Conservation (phyloP, 192 early-diverging fungal genomes). For the Coemansia sp. region DNA sequence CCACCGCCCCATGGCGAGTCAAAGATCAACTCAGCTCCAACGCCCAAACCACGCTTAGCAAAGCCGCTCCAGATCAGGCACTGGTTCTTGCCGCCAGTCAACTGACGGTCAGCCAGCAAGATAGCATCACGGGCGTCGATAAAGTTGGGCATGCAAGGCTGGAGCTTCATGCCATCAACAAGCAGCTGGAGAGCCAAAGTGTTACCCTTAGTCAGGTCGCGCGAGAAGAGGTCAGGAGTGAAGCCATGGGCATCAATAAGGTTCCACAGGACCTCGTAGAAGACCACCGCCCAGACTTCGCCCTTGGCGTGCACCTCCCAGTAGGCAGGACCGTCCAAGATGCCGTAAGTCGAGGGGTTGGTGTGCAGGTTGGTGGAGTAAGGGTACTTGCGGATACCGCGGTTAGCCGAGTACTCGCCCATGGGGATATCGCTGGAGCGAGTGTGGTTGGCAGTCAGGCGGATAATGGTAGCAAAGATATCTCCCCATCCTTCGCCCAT, state of each 20-base stretch:
- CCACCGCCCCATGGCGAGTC: slow-evolving; percentile 66
- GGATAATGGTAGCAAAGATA: slow-evolving; percentile 82
- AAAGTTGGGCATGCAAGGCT: slow-evolving; percentile 71
- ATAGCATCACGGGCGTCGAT: slow-evolving; percentile 68
- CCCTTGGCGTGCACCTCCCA: slow-evolving; percentile 65
- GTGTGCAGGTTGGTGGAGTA: slow-evolving; percentile 44
- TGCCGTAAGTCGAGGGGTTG: slow-evolving; percentile 49
- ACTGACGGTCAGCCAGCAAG: slow-evolving; percentile 59
- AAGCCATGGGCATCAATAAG: slow-evolving; percentile 53
- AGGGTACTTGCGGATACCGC: slow-evolving; percentile 55
- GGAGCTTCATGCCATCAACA: slow-evolving; percentile 63
- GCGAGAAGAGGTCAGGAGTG: slow-evolving; percentile 17
- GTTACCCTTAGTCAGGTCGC: slow-evolving; percentile 59
- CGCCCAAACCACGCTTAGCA: slow-evolving; percentile 71
- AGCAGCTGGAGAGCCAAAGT: slow-evolving; percentile 57
- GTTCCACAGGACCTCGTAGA: slow-evolving; percentile 67
- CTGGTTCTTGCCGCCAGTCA: slow-evolving; percentile 57
- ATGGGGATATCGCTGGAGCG: slow-evolving; percentile 38
- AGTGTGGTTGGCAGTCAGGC: slow-evolving; percentile 64
- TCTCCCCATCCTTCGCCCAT: slow-evolving; percentile 99
- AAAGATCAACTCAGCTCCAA: slow-evolving; percentile 58
- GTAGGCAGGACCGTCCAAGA: slow-evolving; percentile 28
- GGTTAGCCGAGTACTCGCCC: slow-evolving; percentile 35
- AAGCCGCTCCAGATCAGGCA: slow-evolving; percentile 67
- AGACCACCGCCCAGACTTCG: slow-evolving; percentile 63